phyloP scores from a whole-genome alignment of 2,329 filamentous ascomycete species.

The Xylariaceae sp. region DNA sequence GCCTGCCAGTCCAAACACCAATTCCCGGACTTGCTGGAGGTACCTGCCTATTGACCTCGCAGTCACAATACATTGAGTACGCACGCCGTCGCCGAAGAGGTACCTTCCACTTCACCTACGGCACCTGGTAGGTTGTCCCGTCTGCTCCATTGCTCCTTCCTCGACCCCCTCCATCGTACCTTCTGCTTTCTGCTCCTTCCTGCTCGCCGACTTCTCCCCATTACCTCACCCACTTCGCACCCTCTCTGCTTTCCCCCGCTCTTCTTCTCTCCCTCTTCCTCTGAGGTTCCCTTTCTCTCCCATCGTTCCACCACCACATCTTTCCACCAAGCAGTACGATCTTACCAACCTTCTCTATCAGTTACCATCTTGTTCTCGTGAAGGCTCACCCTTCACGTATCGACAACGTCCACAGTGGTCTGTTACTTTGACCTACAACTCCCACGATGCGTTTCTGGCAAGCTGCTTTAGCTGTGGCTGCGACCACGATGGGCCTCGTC shows the following conservation, averaged over 20 bases:
- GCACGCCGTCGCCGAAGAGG: too few species aligned
- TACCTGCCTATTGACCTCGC: neutral
- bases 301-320: too few species aligned
- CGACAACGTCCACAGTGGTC: neutral
- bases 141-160: too few species aligned
- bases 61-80: too few species aligned
- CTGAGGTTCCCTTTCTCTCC: too few species aligned
- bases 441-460: constrained; percentile 19
- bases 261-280: too few species aligned
- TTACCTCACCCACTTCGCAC: too few species aligned
- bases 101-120: neutral
- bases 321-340: neutral
- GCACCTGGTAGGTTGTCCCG: neutral
- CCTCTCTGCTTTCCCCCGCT: too few species aligned
- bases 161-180: neutral
- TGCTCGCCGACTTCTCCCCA: too few species aligned
- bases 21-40: too few species aligned
- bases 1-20: too few species aligned
- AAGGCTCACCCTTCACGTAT: constrained; percentile 22
- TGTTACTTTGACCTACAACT: neutral
- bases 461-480: constrained; percentile 12
- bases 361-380: constrained; percentile 10
- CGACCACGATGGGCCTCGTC: constrained; percentile 20
- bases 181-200: neutral
- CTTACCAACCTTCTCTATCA: constrained; percentile 11